A percentile compares a stretch with the other conserved stretches of the same genome.
Conservation (phyloP, 257 asterid genomes). For the Rhazya stricta region DNA sequence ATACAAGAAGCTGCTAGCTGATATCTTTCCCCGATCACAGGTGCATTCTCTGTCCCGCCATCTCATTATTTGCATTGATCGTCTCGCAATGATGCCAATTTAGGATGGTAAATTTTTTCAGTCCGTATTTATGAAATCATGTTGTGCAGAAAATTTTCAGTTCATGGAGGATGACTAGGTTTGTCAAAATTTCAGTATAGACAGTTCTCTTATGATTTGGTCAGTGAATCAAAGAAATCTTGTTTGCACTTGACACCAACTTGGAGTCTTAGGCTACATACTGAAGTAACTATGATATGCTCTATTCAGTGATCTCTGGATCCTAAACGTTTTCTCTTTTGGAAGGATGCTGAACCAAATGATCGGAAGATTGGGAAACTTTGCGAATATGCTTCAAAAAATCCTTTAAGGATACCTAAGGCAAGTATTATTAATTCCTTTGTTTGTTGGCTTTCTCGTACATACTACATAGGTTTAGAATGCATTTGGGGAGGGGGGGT, state of each 20-base stretch:
- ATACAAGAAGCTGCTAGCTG: constrained; percentile 46
- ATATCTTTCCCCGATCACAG: constrained; percentile 49
- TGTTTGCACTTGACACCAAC: background rate
- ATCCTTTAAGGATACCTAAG: constrained; percentile 48
- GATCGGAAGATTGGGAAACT: constrained; percentile 46
- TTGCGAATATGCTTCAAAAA: constrained; percentile 43
- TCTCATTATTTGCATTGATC: background rate
- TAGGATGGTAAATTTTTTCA: background rate
- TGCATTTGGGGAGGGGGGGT: too few species aligned
- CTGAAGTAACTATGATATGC: background rate
- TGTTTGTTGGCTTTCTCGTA: background rate
- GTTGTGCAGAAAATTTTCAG: background rate
- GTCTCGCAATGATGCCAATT: background rate
- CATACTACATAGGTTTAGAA: background rate
- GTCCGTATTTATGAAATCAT: background rate
- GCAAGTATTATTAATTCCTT: constrained; percentile 16
- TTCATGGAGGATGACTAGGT: background rate
- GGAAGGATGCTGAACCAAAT: constrained; percentile 44
- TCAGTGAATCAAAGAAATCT: background rate
- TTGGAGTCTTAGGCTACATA: background rate
- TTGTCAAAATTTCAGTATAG: background rate
- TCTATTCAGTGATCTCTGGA: background rate
- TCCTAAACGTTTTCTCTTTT: background rate
- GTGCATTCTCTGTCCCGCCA: constrained; percentile 12
- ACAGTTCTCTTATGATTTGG: background rate